Base-by-base conservation (phyloP, 2,329 filamentous ascomycete species). In the Ophiostoma angusticollis region DNA sequence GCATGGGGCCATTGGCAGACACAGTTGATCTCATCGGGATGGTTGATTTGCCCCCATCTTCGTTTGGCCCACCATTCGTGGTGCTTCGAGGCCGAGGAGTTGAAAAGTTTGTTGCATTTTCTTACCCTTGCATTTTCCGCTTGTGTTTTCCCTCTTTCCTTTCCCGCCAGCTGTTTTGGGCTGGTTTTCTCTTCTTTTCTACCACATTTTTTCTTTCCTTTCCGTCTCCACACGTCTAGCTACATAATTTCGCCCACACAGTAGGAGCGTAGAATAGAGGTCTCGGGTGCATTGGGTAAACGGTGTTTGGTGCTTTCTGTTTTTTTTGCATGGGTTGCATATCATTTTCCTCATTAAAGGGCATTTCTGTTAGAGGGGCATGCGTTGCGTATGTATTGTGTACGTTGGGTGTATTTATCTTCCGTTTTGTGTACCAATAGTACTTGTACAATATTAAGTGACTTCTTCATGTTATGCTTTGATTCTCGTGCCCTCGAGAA, bases 371-470 rank as follows among this genome's bases (percentile, higher is more conserved):
- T 37, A 23, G n/a, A 31, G 11, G 36, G 31, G 21, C 16, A 30
- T 38, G 30, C 13, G n/a, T 41, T 45, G 17, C 24, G 32, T 37
- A 29, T 30, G 34, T 30, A 28, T 42, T 40, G 17, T 25, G 39
- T 46, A 31, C 23, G 31, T 44, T 40, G 16, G n/a, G 35, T 43
- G 23, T 36, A 25, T 34, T 31, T 41, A 21, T 37, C 24, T 17
- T n/a, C n/a, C n/a, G 14, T 37, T 29, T 36, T 43, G 33, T 45
- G 31, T 39, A 29, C 17, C 8, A 23, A 17, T 37, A 37, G 23
- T 17, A 21, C 22, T 39, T 41, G 45, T 46, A 42, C 47, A 49
- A 44, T 51, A 47, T 45, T 22, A 28, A 27, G 29, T 37, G 18
- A 17, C 35, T 19, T 28, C 17, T 42, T 18, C 27, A 21, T 14